Conservation (phyloP, 371 early-diverging fungal genomes). For the Mortierella sp. region DNA sequence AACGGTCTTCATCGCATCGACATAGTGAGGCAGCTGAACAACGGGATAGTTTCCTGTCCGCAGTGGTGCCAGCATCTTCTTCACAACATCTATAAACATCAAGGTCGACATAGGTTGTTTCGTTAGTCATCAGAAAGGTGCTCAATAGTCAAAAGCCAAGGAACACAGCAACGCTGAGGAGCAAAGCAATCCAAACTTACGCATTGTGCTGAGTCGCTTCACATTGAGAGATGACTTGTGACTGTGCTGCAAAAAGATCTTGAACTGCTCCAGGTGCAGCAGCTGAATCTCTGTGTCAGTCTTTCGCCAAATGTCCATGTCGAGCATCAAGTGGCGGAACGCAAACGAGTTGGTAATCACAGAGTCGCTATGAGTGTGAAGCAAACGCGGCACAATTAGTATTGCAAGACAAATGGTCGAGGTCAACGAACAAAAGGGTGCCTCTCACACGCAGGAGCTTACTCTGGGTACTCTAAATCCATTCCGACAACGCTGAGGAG, state of each 20-base stretch:
- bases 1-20: constrained; percentile 70
- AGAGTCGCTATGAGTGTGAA: constrained; percentile 61
- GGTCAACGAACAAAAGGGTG: background rate
- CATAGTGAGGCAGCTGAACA: constrained; percentile 67
- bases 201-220: constrained; percentile 71
- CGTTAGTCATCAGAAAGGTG: background rate
- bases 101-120: background rate
- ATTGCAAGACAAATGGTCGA: too few relatives aligned
- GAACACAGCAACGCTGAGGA: too few relatives aligned
- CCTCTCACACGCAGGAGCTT: constrained; percentile 28
- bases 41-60: constrained; percentile 71
- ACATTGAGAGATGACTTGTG: constrained; percentile 70
- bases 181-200: constrained; percentile 59
- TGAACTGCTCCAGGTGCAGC: constrained; percentile 75
- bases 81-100: constrained; percentile 65
- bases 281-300: constrained; percentile 71
- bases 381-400: background rate
- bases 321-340: constrained; percentile 74
- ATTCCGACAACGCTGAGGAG: constrained; percentile 78
- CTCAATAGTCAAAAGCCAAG: background rate
- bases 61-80: constrained; percentile 74
- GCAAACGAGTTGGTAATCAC: constrained; percentile 78
- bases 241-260: constrained; percentile 73
- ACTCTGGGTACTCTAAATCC: constrained; percentile 66
- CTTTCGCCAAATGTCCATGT: constrained; percentile 82